Base-by-base conservation (phyloP, 2,329 filamentous ascomycete species). In the Gremmenia infestans region DNA sequence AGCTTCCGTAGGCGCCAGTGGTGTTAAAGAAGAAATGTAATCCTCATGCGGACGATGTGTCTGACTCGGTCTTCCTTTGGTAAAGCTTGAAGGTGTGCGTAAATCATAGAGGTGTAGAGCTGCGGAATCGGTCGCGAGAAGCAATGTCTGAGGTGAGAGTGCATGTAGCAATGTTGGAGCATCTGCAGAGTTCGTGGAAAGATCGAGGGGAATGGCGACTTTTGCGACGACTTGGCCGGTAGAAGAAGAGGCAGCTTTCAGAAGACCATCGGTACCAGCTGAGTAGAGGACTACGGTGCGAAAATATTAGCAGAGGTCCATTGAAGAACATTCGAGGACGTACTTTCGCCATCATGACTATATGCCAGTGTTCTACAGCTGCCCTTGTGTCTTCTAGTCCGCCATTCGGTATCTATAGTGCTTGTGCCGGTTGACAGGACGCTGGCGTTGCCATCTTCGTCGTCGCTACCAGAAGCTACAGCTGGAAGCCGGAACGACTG, bases 71-170 rank as follows among this genome's bases (percentile, higher is more conserved):
- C 82, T 86, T 11, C 81, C 74, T 37, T 73, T 74, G 0, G 78
- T 73, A 46, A 88, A 78, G 0, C 77, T 73, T 47, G 72, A 78
- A 57, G 70, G 73, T 51, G 83, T 81, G 58, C 91, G 87, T 5
- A 96, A 75, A 71, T 97, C 94, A 72, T 91, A 88, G 59, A 97
- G 82, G 73, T 97, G 91, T 9, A 99, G 76, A 23, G 89, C 88
- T 53, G 91, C 90, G 2, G 90, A 94, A 74, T 99, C 94, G 63
- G 92, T 96, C 22, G 87, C 91, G 28, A 97, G 82, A 48, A 99
- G 83, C 48, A 99, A 80, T 14, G 87, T 91, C 72, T 96, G 90
- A 0, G 92, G 91, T 8, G 90, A 94, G 25, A 97, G 83, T 5
- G 85, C 85, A 71, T 94, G 88, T 52, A 97, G 78, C 28, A 95